A percentile compares a stretch with the other conserved stretches of the same genome.
Evolutionary conservation across 805 yeast genomes (phyloP).

Genomic region (Sugiyamaella boreocaroliniensis): DNA sequence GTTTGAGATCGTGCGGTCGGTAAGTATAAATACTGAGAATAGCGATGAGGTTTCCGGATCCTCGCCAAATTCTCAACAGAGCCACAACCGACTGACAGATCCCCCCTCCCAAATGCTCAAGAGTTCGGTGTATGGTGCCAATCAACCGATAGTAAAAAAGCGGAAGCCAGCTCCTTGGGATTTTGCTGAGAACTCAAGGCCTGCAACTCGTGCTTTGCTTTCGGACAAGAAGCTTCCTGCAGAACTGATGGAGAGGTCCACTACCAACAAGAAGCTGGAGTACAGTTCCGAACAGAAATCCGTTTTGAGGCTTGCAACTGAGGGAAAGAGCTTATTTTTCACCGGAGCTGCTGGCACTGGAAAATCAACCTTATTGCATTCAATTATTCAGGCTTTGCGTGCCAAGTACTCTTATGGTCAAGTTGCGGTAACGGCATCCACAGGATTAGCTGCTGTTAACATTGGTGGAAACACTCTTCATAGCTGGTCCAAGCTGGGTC

Average conservation of each 20-base stretch:
- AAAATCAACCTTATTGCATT: slow-evolving; percentile 71
- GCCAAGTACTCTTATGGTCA: slow-evolving; percentile 34
- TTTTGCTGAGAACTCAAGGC: not conserved
- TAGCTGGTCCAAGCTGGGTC: slow-evolving; percentile 70
- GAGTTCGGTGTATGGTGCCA: not conserved
- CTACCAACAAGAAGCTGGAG: not conserved
- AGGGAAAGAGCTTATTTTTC: slow-evolving; percentile 60
- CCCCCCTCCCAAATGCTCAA: no score
- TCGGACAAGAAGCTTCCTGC: not conserved
- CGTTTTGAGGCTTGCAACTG: slow-evolving; percentile 53
- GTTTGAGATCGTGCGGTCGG: not conserved
- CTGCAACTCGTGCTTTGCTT: not conserved
- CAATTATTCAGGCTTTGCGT: slow-evolving; percentile 49
- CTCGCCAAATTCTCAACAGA: no score
- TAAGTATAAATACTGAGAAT: not conserved
- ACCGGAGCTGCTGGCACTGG: slow-evolving; percentile 99
- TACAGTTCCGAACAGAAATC: slow-evolving; percentile 38
- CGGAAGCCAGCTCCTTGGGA: slow-evolving; percentile 4
- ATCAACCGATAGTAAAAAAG: not conserved
- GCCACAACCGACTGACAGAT: no score
- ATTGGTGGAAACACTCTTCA: slow-evolving; percentile 82
- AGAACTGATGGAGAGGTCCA: not conserved
- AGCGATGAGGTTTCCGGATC: not conserved
- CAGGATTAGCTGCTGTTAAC: slow-evolving; percentile 86
- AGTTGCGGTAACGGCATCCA: slow-evolving; percentile 73